A percentile compares a stretch with the other conserved stretches of the same genome.
Evolutionary conservation across 2,329 filamentous ascomycete genomes (phyloP).

Genomic region (Penicillium sp.): DNA sequence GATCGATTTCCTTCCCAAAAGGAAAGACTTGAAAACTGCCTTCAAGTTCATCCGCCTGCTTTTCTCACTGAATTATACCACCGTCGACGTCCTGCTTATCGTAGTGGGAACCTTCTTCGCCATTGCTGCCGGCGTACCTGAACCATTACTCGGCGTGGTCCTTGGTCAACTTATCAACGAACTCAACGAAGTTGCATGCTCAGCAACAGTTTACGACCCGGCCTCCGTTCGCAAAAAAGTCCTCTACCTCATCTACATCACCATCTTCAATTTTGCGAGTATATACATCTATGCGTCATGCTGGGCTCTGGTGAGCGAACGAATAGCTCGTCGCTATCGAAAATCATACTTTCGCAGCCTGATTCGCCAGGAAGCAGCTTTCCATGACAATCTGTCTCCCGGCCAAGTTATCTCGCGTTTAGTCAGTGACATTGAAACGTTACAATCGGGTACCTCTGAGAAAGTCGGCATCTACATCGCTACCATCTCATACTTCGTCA

Average conservation of each 20-base stretch:
- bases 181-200: conserved; percentile 39
- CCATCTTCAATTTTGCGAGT: conserved; percentile 64
- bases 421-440: conserved; percentile 67
- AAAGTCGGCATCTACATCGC: conserved; percentile 70
- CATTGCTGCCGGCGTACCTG: conserved; percentile 45
- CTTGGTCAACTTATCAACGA: conserved; percentile 47
- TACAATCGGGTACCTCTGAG: conserved; percentile 71
- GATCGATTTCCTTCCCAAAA: conserved; percentile 24
- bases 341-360: conserved; percentile 63
- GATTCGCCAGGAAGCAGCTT: conserved; percentile 65
- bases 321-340: conserved; percentile 65
- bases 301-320: conserved; percentile 67
- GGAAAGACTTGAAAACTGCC: conserved; percentile 17
- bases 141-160: conserved; percentile 44
- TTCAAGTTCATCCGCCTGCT: conserved; percentile 30
- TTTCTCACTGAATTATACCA: conserved; percentile 33
- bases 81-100: conserved; percentile 32
- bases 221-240: conserved; percentile 57
- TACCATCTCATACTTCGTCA: conserved; percentile 67
- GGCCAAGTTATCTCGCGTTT: conserved; percentile 70
- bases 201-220: conserved; percentile 18
- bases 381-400: conserved; percentile 65
- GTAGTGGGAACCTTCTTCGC: conserved; percentile 32
- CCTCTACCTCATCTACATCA: conserved; percentile 65
- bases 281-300: conserved; percentile 68